These are phyloP conservation scores for Friedmanniomyces simplex DNA, from an alignment of 495 filamentous ascomycete species.

Conservation along the genomic window DNA sequence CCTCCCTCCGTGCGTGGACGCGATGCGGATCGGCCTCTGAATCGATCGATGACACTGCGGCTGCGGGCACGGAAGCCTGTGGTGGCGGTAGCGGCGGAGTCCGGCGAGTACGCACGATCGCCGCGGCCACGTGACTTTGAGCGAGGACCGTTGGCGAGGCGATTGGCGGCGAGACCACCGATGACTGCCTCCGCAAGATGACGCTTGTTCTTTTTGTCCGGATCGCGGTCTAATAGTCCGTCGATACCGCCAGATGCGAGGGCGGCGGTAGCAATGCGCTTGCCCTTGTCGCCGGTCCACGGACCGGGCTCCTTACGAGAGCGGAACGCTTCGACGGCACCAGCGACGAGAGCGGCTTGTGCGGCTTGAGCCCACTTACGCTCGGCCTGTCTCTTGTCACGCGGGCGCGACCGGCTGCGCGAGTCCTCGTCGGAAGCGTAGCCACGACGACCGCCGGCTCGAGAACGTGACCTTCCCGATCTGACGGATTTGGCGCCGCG, in stretches of 20 bases:
- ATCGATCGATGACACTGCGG: conserved; percentile 21
- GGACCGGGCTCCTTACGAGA: conserved; percentile 73
- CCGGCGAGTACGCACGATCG: conserved; percentile 19
- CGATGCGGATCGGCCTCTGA: conserved; percentile 31
- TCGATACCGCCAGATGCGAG: conserved; percentile 76
- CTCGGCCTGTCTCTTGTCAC: conserved; percentile 39
- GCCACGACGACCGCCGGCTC: conserved; percentile 7
- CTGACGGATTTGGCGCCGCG: conserved; percentile 3
- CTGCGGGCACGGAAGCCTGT: conserved; percentile 24
- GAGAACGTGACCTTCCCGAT: conserved; percentile 39
- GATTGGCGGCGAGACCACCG: conserved; percentile 74
- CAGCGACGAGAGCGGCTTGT: conserved; percentile 74
- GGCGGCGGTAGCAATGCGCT: conserved; percentile 77
- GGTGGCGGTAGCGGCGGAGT: background rate
- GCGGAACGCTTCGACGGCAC: conserved; percentile 79
- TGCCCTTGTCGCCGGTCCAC: conserved; percentile 78
- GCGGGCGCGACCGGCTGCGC: conserved; percentile 38
- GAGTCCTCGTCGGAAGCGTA: conserved; percentile 5
- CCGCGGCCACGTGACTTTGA: conserved; percentile 33
- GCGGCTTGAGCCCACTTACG: conserved; percentile 73
- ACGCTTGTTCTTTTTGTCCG: conserved; percentile 62
- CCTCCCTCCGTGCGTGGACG: conserved; percentile 30
- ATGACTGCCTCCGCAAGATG: conserved; percentile 66
- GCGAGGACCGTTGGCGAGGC: conserved; percentile 63
- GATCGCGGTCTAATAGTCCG: conserved; percentile 58